Evolutionary conservation across 805 yeast genomes (phyloP).

Genomic region (Teunomyces panamensis): DNA sequence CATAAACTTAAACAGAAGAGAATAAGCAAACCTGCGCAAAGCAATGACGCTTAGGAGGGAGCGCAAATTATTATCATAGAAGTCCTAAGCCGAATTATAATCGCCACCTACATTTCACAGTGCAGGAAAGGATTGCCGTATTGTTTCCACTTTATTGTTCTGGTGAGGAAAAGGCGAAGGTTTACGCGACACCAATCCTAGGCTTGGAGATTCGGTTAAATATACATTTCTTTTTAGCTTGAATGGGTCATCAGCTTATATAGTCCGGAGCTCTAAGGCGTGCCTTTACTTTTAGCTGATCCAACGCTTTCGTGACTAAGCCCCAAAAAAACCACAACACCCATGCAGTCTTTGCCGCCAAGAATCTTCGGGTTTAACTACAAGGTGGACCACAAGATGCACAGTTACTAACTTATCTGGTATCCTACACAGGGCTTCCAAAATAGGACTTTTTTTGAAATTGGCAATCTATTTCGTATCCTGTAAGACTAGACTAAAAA

Average conservation of each 20-base stretch:
- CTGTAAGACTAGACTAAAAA: not conserved
- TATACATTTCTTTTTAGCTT: not conserved
- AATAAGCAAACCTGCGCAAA: not conserved
- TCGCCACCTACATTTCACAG: not conserved
- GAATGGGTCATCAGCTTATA: not conserved
- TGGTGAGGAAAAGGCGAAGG: not conserved
- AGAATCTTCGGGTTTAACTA: not conserved
- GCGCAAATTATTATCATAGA: not conserved
- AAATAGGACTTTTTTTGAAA: not conserved
- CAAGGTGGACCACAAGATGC: not conserved
- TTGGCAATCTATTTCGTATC: not conserved
- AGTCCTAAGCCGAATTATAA: not conserved
- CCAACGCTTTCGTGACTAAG: not conserved
- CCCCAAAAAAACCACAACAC: not conserved
- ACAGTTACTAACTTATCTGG: not conserved
- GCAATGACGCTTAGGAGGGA: not conserved
- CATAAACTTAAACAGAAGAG: not conserved
- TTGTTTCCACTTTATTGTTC: not conserved
- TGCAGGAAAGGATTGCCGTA: not conserved
- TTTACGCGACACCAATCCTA: not conserved
- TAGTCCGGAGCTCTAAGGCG: not conserved
- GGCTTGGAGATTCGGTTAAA: not conserved
- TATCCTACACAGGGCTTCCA: not conserved
- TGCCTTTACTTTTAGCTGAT: not conserved
- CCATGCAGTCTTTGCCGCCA: not conserved